Conservation (phyloP, 345 rosid genomes). For the Aquilaria sinensis region DNA sequence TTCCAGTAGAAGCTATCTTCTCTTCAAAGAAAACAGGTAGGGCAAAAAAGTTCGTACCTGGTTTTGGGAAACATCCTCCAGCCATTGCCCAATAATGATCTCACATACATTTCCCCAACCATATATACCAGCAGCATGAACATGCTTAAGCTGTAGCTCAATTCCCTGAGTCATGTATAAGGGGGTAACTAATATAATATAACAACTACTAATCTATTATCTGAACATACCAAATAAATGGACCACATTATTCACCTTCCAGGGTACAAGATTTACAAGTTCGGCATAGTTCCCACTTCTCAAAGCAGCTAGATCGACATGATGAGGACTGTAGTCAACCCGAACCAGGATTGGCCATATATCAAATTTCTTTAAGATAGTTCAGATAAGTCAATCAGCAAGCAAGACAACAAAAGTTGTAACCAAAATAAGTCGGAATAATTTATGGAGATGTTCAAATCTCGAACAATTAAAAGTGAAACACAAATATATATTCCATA, state of each 20-base stretch:
- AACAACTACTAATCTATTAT: not conserved
- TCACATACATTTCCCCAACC: conserved; percentile 89
- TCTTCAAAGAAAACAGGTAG: not conserved
- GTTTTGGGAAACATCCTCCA: conserved; percentile 93
- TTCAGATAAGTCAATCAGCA: conserved; percentile 21
- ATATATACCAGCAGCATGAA: conserved; percentile 75
- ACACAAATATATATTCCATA: conserved; percentile 7
- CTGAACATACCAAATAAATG: not conserved
- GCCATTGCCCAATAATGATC: conserved; percentile 81
- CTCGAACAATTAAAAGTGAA: not conserved
- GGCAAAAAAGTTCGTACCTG: conserved; percentile 43
- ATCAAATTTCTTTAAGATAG: conserved; percentile 71
- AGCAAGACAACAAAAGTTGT: conserved; percentile 2
- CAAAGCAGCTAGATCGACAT: conserved; percentile 87
- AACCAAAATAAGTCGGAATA: not conserved
- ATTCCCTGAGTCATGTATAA: conserved; percentile 59
- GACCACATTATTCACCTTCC: conserved; percentile 60
- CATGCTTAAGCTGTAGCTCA: conserved; percentile 87
- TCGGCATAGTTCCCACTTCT: conserved; percentile 85
- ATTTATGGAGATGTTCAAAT: too few relatives aligned
- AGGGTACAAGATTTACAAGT: conserved; percentile 88
- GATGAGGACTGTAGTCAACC: conserved; percentile 84
- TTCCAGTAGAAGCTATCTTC: too few relatives aligned
- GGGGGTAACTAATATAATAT: not conserved
- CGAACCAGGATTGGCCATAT: conserved; percentile 73